phyloP scores from a whole-genome alignment of 108 stramenopile species.

The Craspedostauros australis region DNA sequence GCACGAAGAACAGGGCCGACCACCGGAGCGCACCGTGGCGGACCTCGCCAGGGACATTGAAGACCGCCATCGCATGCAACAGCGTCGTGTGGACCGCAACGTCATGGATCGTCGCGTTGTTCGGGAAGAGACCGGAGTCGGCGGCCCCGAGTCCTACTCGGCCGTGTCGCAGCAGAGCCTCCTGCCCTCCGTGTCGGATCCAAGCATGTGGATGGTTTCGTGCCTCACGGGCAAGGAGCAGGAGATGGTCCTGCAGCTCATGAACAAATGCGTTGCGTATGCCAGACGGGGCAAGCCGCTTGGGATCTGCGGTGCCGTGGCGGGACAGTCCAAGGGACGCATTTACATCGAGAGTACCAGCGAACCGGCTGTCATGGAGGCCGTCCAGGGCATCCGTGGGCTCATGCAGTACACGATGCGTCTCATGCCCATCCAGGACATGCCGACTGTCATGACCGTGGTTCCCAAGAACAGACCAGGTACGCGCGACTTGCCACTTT shows the following conservation, averaged over 20 bases:
- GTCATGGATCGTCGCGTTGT: constrained; percentile 24
- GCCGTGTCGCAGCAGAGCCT: constrained; percentile 88
- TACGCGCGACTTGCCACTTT: constrained; percentile 22
- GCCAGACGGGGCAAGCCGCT: constrained; percentile 73
- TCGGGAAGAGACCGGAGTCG: constrained; percentile 7
- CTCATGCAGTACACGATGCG: constrained; percentile 76
- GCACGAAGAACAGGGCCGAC: constrained; percentile 6
- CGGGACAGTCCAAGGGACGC: constrained; percentile 83
- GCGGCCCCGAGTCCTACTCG: constrained; percentile 39
- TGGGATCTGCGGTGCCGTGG: constrained; percentile 81
- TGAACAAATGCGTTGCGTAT: constrained; percentile 91
- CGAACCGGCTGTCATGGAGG: constrained; percentile 88
- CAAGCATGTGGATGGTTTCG: constrained; percentile 90
- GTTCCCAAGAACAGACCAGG: constrained; percentile 81
- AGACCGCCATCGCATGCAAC: constrained; percentile 73
- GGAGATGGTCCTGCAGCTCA: constrained; percentile 85
- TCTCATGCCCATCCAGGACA: constrained; percentile 87
- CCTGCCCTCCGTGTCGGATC: constrained; percentile 91
- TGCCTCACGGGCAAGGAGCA: constrained; percentile 85
- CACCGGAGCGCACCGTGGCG: constrained; percentile 39
- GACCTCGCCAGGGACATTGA: constrained; percentile 82
- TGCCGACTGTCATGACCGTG: constrained; percentile 95
- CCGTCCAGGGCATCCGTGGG: constrained; percentile 85
- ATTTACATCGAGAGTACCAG: constrained; percentile 91
- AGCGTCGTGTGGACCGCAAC: constrained; percentile 37